A percentile compares a stretch with the other conserved stretches of the same genome.
Conservation (phyloP, 2,329 filamentous ascomycete genomes). For the Xylogone sp. region DNA sequence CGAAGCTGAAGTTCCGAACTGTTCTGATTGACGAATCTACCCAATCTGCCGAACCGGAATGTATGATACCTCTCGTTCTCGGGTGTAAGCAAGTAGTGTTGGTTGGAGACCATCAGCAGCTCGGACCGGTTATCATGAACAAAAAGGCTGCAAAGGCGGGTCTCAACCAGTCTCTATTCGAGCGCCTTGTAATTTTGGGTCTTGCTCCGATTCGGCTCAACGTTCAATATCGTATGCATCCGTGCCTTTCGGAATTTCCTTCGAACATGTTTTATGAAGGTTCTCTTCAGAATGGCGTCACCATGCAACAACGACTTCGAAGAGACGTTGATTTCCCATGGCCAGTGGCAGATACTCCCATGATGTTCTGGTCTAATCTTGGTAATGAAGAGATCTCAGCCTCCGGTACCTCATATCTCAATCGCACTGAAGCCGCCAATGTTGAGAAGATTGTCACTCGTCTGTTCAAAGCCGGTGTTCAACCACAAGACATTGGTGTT, state of each 20-base stretch:
- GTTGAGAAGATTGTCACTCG: slow-evolving; percentile 98
- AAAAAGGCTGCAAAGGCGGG: slow-evolving; percentile 99
- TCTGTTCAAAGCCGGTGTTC: slow-evolving; percentile 98
- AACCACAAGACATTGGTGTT: slow-evolving; percentile 88
- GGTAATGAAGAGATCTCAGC: slow-evolving; percentile 98
- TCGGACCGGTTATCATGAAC: slow-evolving; percentile 99
- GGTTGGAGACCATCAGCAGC: slow-evolving; percentile 95
- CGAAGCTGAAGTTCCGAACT: slow-evolving; percentile 97
- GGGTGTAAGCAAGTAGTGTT: slow-evolving; percentile 99
- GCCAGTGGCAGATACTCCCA: slow-evolving; percentile 89
- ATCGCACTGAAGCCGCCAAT: slow-evolving; percentile 93
- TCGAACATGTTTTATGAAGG: slow-evolving; percentile 99
- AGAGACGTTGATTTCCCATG: slow-evolving; percentile 97
- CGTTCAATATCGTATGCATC: slow-evolving; percentile 98
- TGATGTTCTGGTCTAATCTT: slow-evolving; percentile 99
- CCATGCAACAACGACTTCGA: slow-evolving; percentile 80
- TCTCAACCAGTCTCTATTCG: slow-evolving; percentile 96
- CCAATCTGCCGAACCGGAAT: slow-evolving; percentile 96
- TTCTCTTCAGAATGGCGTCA: slow-evolving; percentile 93
- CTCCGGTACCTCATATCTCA: slow-evolving; percentile 95
- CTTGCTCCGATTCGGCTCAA: slow-evolving; percentile 89
- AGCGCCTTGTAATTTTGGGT: slow-evolving; percentile 89
- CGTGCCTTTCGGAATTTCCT: slow-evolving; percentile 92
- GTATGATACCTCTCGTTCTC: slow-evolving; percentile 95
- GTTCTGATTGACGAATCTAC: slow-evolving; percentile 98